These are phyloP conservation scores for Tolypocladium guangdongense DNA, from an alignment of 2,329 filamentous ascomycete genomes.

Conservation along the genomic window DNA sequence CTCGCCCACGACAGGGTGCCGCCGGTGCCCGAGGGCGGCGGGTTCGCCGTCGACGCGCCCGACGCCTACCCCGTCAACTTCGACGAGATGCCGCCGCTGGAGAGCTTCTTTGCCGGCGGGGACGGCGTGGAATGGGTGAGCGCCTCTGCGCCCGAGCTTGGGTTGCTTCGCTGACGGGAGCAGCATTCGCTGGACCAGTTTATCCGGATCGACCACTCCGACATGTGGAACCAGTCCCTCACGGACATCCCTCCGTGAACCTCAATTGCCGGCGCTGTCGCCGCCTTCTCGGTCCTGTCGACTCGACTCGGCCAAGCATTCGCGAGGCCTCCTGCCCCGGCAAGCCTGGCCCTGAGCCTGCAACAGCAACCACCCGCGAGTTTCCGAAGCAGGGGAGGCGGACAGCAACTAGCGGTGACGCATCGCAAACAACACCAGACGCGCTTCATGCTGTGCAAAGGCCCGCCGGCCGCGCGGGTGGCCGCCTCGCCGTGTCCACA, in stretches of 20 bases:
- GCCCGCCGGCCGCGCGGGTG: not conserved
- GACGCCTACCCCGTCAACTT: constrained; percentile 14
- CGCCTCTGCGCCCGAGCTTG: not conserved
- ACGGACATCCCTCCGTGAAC: not conserved
- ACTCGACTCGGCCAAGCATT: not conserved
- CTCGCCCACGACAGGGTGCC: not conserved
- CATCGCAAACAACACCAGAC: not conserved
- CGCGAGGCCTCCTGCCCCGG: not conserved
- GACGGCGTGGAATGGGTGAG: constrained; percentile 30
- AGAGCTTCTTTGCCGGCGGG: constrained; percentile 22
- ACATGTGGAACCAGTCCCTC: not conserved
- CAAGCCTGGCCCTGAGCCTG: not conserved
- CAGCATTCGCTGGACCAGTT: not conserved
- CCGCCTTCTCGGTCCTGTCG: not conserved
- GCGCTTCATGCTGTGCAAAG: not conserved
- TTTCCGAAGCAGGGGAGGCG: not conserved
- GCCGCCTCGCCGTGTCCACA: not conserved
- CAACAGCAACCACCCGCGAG: not conserved
- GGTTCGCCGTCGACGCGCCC: not conserved
- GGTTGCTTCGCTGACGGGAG: not conserved
- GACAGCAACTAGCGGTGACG: not conserved
- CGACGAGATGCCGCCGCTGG: constrained; percentile 22
- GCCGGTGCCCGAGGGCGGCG: not conserved
- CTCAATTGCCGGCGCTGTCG: not conserved
- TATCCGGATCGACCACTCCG: not conserved